phyloP scores from a whole-genome alignment of 305 asterid genomes.

The Fraxinus nigra region DNA sequence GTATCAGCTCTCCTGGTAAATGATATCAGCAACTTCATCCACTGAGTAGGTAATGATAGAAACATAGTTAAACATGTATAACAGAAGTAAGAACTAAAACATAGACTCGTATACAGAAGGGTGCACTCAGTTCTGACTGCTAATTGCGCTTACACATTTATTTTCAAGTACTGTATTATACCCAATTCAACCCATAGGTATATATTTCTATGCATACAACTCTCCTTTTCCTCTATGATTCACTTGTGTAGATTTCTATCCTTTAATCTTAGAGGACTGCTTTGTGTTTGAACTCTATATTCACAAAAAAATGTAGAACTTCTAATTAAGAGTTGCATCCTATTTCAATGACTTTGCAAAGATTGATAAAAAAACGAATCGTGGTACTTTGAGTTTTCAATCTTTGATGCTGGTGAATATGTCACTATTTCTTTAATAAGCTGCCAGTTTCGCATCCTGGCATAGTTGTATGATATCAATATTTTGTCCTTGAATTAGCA shows the following conservation, averaged over 20 bases:
- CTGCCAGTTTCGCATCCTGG: constrained; percentile 12
- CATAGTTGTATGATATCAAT: not conserved
- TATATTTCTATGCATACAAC: not conserved
- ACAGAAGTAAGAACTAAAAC: not conserved
- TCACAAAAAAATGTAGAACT: not conserved
- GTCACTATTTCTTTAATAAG: not conserved
- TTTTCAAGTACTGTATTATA: not conserved
- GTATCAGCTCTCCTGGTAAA: constrained; percentile 1
- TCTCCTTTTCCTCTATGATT: not conserved
- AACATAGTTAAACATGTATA: not conserved
- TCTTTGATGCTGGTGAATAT: not conserved
- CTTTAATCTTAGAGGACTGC: not conserved
- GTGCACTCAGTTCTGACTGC: not conserved
- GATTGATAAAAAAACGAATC: not conserved
- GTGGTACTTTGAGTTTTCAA: not conserved
- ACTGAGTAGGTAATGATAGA: not conserved
- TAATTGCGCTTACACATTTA: not conserved
- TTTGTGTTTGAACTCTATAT: not conserved
- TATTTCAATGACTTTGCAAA: not conserved
- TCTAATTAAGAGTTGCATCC: not conserved
- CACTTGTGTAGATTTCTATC: not conserved
- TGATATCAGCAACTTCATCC: not conserved
- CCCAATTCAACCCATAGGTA: not conserved
- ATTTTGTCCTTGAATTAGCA: not conserved
- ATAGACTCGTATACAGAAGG: not conserved